Evolutionary conservation across 768 basidiomycete species (phyloP).

Genomic region (Termitomyces sp.): DNA sequence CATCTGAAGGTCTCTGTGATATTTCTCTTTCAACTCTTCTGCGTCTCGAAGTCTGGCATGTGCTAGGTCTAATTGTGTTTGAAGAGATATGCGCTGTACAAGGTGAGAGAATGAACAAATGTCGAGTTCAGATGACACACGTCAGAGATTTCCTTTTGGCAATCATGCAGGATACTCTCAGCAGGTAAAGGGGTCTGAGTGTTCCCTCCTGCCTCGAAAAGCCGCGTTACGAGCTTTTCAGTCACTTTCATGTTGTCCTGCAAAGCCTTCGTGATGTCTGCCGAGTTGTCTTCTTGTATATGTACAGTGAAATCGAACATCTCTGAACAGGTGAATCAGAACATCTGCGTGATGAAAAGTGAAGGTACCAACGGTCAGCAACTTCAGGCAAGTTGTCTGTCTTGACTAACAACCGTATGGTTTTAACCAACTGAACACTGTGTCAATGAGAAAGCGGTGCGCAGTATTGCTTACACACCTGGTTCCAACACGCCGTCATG

Average conservation of each 20-base stretch:
- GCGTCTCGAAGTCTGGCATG: slow-evolving; percentile 44
- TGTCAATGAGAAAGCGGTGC: slow-evolving; percentile 1
- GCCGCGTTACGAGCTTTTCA: slow-evolving; percentile 49
- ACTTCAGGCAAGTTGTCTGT: slow-evolving; percentile 42
- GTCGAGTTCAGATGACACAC: slow-evolving; percentile 29
- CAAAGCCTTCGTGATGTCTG: slow-evolving; percentile 38
- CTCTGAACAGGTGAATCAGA: slow-evolving; percentile 21
- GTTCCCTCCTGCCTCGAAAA: slow-evolving; percentile 40
- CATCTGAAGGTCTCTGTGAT: slow-evolving; percentile 42
- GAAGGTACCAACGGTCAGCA: slow-evolving; percentile 29
- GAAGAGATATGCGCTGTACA: slow-evolving; percentile 48
- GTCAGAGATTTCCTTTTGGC: slow-evolving; percentile 54
- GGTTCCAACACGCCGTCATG: slow-evolving; percentile 76
- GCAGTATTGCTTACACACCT: slow-evolving; percentile 37
- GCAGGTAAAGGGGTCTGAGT: slow-evolving; percentile 25
- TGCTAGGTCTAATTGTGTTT: slow-evolving; percentile 50
- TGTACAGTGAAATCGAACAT: slow-evolving; percentile 41
- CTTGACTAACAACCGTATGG: slow-evolving; percentile 53
- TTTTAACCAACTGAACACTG: slow-evolving; percentile 49
- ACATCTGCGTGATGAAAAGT: neutral
- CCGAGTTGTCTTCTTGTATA: slow-evolving; percentile 28
- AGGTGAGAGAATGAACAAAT: slow-evolving; percentile 6
- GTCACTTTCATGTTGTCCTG: slow-evolving; percentile 54
- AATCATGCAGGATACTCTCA: slow-evolving; percentile 36
- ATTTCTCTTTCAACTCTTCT: slow-evolving; percentile 41